These are phyloP conservation scores for Metschnikowia cerradonensis DNA, from an alignment of 805 yeast species.

Conservation along the genomic window DNA sequence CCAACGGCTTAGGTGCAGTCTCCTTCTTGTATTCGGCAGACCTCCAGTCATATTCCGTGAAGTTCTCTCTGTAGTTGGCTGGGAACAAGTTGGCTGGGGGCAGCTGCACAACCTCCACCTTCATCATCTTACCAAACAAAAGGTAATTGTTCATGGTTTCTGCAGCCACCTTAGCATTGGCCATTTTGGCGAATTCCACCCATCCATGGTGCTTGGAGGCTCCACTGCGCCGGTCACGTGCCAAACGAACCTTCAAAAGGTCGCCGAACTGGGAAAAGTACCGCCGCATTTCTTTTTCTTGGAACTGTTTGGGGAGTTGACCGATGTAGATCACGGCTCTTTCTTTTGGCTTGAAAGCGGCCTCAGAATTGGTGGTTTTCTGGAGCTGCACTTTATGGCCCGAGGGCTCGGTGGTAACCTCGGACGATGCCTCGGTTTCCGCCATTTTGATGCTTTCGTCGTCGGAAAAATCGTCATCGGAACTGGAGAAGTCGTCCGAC, in stretches of 20 bases:
- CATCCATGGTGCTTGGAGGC: conserved; percentile 89
- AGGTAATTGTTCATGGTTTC: conserved; percentile 96
- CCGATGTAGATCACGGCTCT: conserved; percentile 84
- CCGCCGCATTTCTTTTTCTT: conserved; percentile 71
- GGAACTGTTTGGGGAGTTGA: conserved; percentile 88
- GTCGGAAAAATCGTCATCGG: conserved; percentile 14
- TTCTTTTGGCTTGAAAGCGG: conserved; percentile 16
- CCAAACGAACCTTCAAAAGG: conserved; percentile 69
- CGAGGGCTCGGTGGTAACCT: not conserved
- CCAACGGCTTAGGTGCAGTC: conserved; percentile 55
- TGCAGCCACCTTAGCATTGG: conserved; percentile 83
- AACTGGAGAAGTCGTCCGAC: conserved; percentile 7
- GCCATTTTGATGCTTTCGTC: conserved; percentile 9
- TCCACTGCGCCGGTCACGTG: conserved; percentile 88
- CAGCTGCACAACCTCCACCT: conserved; percentile 53
- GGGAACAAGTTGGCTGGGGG: conserved; percentile 51
- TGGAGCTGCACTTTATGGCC: conserved; percentile 24
- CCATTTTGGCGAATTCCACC: conserved; percentile 69
- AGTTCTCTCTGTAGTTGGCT: conserved; percentile 12
- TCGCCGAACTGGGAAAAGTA: conserved; percentile 92
- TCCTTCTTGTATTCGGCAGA: conserved; percentile 33
- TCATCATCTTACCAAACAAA: conserved; percentile 79
- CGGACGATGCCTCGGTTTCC: not conserved
- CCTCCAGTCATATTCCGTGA: conserved; percentile 16
- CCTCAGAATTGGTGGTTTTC: conserved; percentile 20